Evolutionary conservation across 2,329 filamentous ascomycete species (phyloP).

Genomic region (Metarhizium robertsii): DNA sequence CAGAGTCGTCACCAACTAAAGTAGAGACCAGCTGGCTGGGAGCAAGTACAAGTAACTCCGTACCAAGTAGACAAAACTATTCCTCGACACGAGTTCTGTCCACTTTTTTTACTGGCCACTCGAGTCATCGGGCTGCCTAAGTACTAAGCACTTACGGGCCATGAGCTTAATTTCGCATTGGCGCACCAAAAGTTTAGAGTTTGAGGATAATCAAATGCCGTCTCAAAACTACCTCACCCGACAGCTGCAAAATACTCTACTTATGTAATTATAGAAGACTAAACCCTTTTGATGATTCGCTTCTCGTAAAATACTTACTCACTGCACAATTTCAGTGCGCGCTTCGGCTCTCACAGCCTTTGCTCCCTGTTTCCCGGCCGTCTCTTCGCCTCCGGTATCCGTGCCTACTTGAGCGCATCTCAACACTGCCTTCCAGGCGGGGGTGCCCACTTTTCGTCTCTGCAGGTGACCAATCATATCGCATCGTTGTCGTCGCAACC

Average conservation of each 20-base stretch:
- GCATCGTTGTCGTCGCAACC: neutral
- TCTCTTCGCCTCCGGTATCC: too few species aligned
- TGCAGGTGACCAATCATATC: conserved; percentile 3
- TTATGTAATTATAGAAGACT: neutral
- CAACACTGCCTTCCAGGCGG: neutral
- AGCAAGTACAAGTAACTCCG: neutral
- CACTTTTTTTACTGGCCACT: neutral
- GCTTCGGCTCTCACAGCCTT: neutral
- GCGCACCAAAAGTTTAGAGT: neutral
- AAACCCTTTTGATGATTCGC: neutral
- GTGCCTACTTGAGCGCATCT: neutral
- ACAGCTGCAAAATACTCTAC: neutral
- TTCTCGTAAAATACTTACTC: neutral
- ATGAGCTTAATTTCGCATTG: too few species aligned
- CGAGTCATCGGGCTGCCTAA: neutral
- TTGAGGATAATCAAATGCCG: neutral
- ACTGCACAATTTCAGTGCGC: neutral
- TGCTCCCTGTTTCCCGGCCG: neutral
- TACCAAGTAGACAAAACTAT: neutral
- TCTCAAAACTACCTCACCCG: neutral
- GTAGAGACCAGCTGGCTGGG: too few species aligned
- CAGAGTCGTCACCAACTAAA: neutral
- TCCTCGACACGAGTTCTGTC: neutral
- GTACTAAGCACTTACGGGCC: too few species aligned
- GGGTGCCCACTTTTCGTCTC: conserved; percentile 3